Evolutionary conservation across 352 stramenopile genomes (phyloP).

Genomic region (Elongisporangium prolatum): DNA sequence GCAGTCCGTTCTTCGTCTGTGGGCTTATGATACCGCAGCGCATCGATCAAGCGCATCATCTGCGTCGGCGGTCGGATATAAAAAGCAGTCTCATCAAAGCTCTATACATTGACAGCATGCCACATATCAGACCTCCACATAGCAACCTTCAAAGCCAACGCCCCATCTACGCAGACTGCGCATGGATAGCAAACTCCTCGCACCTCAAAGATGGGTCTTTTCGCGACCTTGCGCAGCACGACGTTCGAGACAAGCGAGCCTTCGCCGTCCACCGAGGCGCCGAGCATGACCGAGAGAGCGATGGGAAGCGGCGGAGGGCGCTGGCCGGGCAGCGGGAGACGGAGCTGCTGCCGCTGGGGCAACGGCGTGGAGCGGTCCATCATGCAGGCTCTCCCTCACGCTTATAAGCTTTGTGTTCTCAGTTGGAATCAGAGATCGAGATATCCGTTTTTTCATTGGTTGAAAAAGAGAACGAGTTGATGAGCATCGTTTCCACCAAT

Average conservation of each 20-base stretch:
- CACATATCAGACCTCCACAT: not conserved
- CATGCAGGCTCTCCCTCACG: slow-evolving; percentile 8
- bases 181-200: not conserved
- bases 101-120: slow-evolving; percentile 20
- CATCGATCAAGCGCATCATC: slow-evolving; percentile 80
- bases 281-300: slow-evolving; percentile 33
- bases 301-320: slow-evolving; percentile 15
- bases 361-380: slow-evolving; percentile 21
- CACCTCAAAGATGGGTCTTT: slow-evolving; percentile 75
- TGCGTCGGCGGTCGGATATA: slow-evolving; percentile 67
- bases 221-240: slow-evolving; percentile 60
- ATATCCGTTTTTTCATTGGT: slow-evolving; percentile 7
- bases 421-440: not conserved
- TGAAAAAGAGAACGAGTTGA: not conserved
- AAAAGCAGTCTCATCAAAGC: slow-evolving; percentile 68
- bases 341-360: not conserved
- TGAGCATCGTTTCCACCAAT: slow-evolving; percentile 17
- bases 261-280: slow-evolving; percentile 9
- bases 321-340: slow-evolving; percentile 4
- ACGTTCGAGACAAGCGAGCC: slow-evolving; percentile 34
- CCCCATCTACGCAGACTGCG: no score
- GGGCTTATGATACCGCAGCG: slow-evolving; percentile 80
- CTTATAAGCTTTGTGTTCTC: not conserved
- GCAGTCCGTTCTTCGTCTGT: slow-evolving; percentile 59
- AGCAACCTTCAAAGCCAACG: slow-evolving; percentile 1